phyloP scores from a whole-genome alignment of 257 asterid species.

The Nicotiana paniculata region DNA sequence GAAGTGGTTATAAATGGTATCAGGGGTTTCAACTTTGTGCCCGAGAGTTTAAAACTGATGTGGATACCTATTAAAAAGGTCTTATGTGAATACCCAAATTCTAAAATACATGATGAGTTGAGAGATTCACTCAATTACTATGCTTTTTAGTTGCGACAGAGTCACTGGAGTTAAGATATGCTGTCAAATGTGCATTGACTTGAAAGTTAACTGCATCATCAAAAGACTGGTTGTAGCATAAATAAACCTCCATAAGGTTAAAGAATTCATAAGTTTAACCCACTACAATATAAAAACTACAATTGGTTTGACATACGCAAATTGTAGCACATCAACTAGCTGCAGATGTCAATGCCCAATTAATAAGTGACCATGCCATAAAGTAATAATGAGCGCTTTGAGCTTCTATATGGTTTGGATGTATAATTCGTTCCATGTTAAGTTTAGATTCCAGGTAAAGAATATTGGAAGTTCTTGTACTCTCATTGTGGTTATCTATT shows the following conservation, averaged over 20 bases:
- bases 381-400: not conserved
- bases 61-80: not conserved
- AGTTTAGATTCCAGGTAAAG: not conserved
- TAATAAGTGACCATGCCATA: not conserved
- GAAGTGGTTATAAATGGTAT: not conserved
- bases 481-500: not conserved
- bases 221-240: not conserved
- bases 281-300: not conserved
- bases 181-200: not conserved
- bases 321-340: not conserved
- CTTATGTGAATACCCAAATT: not conserved
- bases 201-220: not conserved
- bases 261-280: not conserved
- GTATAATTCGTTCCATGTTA: not conserved
- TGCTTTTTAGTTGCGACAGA: not conserved
- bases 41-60: not conserved
- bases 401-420: not conserved
- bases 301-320: not conserved
- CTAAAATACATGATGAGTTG: not conserved
- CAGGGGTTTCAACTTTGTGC: not conserved
- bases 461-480: not conserved
- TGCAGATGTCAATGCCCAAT: not conserved
- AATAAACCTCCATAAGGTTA: not conserved
- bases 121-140: not conserved
- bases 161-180: not conserved